Evolutionary conservation across 176 grass and related monocot species (phyloP).

Genomic region (Cocos nucifera): DNA sequence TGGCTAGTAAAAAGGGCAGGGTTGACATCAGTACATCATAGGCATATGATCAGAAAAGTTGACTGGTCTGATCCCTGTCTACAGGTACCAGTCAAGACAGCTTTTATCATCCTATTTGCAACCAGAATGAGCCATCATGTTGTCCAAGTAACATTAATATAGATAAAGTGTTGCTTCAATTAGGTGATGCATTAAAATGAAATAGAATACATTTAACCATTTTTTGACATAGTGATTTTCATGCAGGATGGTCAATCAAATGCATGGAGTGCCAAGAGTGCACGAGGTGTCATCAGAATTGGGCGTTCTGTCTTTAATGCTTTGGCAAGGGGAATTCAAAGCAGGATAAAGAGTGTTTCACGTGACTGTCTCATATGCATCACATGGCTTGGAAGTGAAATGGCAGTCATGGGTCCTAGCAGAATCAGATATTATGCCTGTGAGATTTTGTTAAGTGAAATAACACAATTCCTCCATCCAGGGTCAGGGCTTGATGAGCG

Average conservation of each 20-base stretch:
- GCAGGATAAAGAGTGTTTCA: conserved; percentile 58
- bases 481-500: conserved; percentile 76
- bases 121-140: no score
- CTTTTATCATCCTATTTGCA: no score
- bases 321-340: conserved; percentile 74
- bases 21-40: conserved; percentile 51
- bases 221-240: background rate
- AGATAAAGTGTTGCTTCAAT: no score
- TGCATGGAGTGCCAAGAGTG: conserved; percentile 57
- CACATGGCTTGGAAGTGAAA: conserved; percentile 74
- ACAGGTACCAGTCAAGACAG: conserved; percentile 41
- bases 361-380: conserved; percentile 58
- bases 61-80: conserved; percentile 85
- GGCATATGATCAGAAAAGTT: conserved; percentile 74
- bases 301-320: conserved; percentile 43
- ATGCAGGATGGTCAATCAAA: conserved; percentile 71
- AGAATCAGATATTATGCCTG: conserved; percentile 53
- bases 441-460: conserved; percentile 61
- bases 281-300: conserved; percentile 37
- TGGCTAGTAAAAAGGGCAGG: conserved; percentile 79
- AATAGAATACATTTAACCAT: no score
- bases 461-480: conserved; percentile 66
- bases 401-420: conserved; percentile 42
- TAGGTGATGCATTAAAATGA: no score
- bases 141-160: no score